phyloP scores from a whole-genome alignment of 164 flowering plant genomes.

The Akebia trifoliata region DNA sequence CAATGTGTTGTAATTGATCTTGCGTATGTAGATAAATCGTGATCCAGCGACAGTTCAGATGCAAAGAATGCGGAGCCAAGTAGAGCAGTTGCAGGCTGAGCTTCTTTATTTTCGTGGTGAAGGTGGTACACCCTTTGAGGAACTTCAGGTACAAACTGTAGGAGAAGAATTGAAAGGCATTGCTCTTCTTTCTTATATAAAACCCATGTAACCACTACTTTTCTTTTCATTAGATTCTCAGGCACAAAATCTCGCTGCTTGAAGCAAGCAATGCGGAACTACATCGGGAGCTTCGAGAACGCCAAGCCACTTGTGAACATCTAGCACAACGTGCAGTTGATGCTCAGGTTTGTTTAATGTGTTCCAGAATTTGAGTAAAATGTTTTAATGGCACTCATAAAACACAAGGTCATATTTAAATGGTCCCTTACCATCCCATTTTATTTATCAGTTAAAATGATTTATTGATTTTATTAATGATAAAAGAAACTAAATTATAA shows the following conservation, averaged over 20 bases:
- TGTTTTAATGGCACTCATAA: not conserved
- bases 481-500: too few relatives aligned
- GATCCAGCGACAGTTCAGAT: constrained; percentile 83
- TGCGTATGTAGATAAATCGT: constrained; percentile 64
- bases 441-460: too few relatives aligned
- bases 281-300: constrained; percentile 61
- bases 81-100: constrained; percentile 91
- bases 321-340: constrained; percentile 67
- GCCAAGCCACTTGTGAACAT: constrained; percentile 48
- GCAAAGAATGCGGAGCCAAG: constrained; percentile 81
- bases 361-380: not conserved
- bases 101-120: constrained; percentile 73
- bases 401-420: too few relatives aligned
- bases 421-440: too few relatives aligned
- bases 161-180: not conserved
- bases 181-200: not conserved
- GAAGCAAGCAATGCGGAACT: constrained; percentile 84
- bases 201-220: not conserved
- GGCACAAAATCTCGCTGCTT: constrained; percentile 68
- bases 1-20: not conserved
- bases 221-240: constrained; percentile 47
- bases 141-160: constrained; percentile 59
- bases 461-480: too few relatives aligned
- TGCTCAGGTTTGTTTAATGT: constrained; percentile 62
- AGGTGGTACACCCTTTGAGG: constrained; percentile 65